A percentile compares a stretch with the other conserved stretches of the same genome.
These are phyloP conservation scores for Dendrostoma leiphaemia DNA, from an alignment of 2,329 filamentous ascomycete genomes.

Conservation along the genomic window DNA sequence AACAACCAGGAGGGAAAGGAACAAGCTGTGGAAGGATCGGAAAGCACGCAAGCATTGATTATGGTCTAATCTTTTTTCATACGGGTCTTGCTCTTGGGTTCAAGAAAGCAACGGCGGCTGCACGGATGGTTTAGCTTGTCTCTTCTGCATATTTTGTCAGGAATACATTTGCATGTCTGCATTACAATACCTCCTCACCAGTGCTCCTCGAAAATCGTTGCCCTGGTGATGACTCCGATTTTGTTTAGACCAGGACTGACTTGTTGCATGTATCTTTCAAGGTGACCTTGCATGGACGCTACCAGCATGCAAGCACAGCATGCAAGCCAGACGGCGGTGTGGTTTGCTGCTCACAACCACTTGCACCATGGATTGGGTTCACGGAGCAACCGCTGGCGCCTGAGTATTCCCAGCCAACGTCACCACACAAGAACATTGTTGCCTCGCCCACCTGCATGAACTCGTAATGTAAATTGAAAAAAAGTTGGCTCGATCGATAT, in stretches of 20 bases:
- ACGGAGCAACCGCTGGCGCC: too few relatives aligned
- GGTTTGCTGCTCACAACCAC: too few relatives aligned
- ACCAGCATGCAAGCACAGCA: too few relatives aligned
- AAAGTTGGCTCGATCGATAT: too few relatives aligned
- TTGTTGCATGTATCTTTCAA: too few relatives aligned
- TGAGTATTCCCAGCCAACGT: too few relatives aligned
- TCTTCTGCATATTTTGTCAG: slow-evolving; percentile 8
- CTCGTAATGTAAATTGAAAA: too few relatives aligned
- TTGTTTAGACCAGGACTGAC: not conserved
- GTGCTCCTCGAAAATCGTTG: not conserved
- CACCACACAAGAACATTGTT: too few relatives aligned
- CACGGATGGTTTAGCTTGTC: slow-evolving; percentile 1
- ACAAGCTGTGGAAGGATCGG: not conserved
- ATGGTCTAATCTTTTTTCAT: slow-evolving; percentile 16
- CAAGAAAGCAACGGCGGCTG: not conserved
- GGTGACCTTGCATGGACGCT: too few relatives aligned
- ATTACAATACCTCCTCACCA: not conserved
- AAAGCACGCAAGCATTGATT: slow-evolving; percentile 13
- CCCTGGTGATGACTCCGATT: not conserved
- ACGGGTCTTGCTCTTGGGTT: not conserved
- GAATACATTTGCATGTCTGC: slow-evolving; percentile 17
- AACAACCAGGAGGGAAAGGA: not conserved
- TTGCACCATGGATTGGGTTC: too few relatives aligned
- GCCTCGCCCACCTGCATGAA: too few relatives aligned
- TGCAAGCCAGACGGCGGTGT: too few relatives aligned